Evolutionary conservation across 495 filamentous ascomycete genomes (phyloP).

Genomic region (Hypomontagnella monticulosa): DNA sequence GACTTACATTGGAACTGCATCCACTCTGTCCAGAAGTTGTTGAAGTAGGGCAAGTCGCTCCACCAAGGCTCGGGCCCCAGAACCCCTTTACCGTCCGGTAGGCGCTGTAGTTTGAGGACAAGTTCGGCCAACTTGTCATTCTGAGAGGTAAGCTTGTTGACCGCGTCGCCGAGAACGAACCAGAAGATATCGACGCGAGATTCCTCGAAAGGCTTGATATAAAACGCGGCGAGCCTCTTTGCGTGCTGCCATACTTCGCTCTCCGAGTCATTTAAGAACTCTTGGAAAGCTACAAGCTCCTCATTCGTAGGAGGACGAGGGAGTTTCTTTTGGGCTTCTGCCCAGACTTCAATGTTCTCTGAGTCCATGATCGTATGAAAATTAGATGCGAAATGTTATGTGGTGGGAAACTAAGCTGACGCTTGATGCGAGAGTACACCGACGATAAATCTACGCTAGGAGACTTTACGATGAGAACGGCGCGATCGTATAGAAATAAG

Average conservation of each 20-base stretch:
- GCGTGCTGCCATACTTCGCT: conserved; percentile 18
- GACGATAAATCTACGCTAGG: no score
- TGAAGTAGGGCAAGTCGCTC: conserved; percentile 20
- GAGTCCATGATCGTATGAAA: conserved; percentile 2
- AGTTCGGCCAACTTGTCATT: conserved; percentile 28
- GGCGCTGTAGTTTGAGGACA: conserved; percentile 19
- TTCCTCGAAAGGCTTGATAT: conserved; percentile 15
- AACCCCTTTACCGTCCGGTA: conserved; percentile 21
- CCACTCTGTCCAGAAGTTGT: conserved; percentile 25
- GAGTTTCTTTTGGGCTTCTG: conserved; percentile 13
- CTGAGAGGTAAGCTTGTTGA: conserved; percentile 16
- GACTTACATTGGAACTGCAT: conserved; percentile 21
- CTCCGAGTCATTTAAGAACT: conserved; percentile 4
- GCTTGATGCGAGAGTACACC: no score
- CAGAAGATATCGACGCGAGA: conserved; percentile 23
- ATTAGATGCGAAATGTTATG: neutral
- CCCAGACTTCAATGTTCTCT: conserved; percentile 12
- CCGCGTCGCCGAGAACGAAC: conserved; percentile 20
- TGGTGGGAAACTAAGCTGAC: neutral
- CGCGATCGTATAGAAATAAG: no score
- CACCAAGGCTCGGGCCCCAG: conserved; percentile 20
- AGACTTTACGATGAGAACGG: no score
- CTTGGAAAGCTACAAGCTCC: conserved; percentile 9
- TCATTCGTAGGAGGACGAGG: conserved; percentile 9
- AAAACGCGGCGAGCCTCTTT: conserved; percentile 9